Percentiles rank a stretch among this genome's conserved stretches.
Evolutionary conservation across 2,329 filamentous ascomycete genomes (phyloP).

Genomic region (Beauveria caledonica): DNA sequence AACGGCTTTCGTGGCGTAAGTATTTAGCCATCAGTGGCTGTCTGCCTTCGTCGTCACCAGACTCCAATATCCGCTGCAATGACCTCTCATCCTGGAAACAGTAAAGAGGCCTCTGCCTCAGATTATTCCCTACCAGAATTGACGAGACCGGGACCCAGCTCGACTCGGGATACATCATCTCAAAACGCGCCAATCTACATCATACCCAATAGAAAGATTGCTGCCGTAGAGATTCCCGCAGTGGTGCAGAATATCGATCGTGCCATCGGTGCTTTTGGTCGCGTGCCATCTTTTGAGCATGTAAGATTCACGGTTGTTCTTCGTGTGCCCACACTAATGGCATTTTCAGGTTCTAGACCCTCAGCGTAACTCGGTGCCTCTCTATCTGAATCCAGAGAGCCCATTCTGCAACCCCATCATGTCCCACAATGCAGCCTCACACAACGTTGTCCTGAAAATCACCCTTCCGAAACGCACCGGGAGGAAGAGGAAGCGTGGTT

Average conservation of each 20-base stretch:
- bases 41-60: background rate
- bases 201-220: constrained; percentile 27
- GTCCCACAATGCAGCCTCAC: constrained; percentile 66
- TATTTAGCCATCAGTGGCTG: background rate
- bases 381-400: constrained; percentile 76
- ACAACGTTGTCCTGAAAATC: constrained; percentile 80
- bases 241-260: constrained; percentile 36
- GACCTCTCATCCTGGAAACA: background rate
- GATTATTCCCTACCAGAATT: background rate
- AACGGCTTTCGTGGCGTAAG: background rate
- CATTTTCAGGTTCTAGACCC: constrained; percentile 36
- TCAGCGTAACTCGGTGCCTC: constrained; percentile 45
- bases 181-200: constrained; percentile 24
- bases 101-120: background rate
- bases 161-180: background rate
- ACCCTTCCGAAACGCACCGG: constrained; percentile 82
- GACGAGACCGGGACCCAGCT: background rate
- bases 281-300: constrained; percentile 29
- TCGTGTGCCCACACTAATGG: background rate
- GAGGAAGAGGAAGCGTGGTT: constrained; percentile 75
- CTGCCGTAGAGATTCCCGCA: constrained; percentile 36
- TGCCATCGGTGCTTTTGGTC: constrained; percentile 34
- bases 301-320: constrained; percentile 19
- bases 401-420: constrained; percentile 68
- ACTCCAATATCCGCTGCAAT: background rate